These are phyloP conservation scores for Trametes cubensis DNA, from an alignment of 768 basidiomycete genomes.

Conservation along the genomic window DNA sequence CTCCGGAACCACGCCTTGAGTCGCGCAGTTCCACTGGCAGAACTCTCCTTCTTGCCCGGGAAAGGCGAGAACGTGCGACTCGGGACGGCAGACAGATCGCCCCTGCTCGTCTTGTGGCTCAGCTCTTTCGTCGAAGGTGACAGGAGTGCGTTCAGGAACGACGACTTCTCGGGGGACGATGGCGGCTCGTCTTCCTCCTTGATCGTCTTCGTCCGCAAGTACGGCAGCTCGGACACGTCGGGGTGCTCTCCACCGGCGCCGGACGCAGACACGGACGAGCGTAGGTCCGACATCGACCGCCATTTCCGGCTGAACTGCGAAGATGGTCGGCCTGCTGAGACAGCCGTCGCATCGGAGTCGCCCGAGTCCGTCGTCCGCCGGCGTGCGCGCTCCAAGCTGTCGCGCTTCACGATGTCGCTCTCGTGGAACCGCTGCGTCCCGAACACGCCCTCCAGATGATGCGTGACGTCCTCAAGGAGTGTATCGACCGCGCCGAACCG, in stretches of 20 bases:
- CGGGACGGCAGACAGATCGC: slow-evolving; percentile 13
- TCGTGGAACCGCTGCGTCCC: slow-evolving; percentile 27
- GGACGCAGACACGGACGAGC: background rate
- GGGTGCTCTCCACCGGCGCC: background rate
- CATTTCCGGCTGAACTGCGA: slow-evolving; percentile 21
- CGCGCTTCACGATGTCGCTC: background rate
- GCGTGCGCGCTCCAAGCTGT: slow-evolving; percentile 32
- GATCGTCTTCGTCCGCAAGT: slow-evolving; percentile 15
- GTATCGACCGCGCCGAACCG: slow-evolving; percentile 47
- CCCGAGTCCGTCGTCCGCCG: slow-evolving; percentile 62
- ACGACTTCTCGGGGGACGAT: slow-evolving; percentile 5
- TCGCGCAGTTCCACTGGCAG: slow-evolving; percentile 46
- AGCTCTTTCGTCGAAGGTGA: slow-evolving; percentile 20
- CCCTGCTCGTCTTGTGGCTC: slow-evolving; percentile 23
- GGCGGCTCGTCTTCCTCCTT: slow-evolving; percentile 20
- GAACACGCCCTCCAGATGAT: slow-evolving; percentile 50
- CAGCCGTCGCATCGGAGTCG: slow-evolving; percentile 63
- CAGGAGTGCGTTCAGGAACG: slow-evolving; percentile 21
- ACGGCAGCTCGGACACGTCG: slow-evolving; percentile 7
- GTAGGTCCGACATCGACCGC: slow-evolving; percentile 28
- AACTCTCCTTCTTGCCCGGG: slow-evolving; percentile 23
- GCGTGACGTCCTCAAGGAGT: slow-evolving; percentile 47
- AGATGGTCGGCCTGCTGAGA: slow-evolving; percentile 33
- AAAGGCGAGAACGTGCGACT: slow-evolving; percentile 18
- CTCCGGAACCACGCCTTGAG: slow-evolving; percentile 68